These are phyloP conservation scores for Agroathelia rolfsii DNA, from an alignment of 1,284 basidiomycete species.

Conservation along the genomic window DNA sequence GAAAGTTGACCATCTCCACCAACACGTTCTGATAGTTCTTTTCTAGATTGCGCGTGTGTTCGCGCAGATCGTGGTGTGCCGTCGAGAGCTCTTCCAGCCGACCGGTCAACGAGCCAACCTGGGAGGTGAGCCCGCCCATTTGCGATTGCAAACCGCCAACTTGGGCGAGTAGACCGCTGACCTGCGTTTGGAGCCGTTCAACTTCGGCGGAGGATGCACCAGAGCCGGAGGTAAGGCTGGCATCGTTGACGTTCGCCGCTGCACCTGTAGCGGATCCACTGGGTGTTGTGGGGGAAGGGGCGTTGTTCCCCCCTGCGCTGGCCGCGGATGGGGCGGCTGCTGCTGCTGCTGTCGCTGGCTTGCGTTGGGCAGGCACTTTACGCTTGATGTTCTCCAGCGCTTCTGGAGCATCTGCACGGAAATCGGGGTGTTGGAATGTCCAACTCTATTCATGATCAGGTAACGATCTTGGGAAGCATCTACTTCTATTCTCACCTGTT, in stretches of 20 bases:
- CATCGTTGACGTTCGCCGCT: constrained; percentile 9
- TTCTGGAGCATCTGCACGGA: constrained; percentile 78
- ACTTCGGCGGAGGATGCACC: constrained; percentile 21
- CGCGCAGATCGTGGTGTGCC: constrained; percentile 50
- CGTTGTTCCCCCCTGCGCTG: constrained; percentile 19
- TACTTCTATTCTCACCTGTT: constrained; percentile 45
- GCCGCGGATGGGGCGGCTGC: constrained; percentile 15
- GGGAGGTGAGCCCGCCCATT: constrained; percentile 16
- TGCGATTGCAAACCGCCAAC: constrained; percentile 17
- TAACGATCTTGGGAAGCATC: constrained; percentile 5
- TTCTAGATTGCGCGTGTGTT: constrained; percentile 56
- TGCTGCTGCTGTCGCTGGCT: constrained; percentile 22
- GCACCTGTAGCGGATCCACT: constrained; percentile 11
- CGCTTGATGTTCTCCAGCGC: constrained; percentile 92
- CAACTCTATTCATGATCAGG: constrained; percentile 52
- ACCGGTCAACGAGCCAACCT: constrained; percentile 17
- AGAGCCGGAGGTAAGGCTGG: constrained; percentile 11
- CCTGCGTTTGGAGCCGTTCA: constrained; percentile 36
- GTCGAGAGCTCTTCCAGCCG: constrained; percentile 20
- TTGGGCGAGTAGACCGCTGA: constrained; percentile 18
- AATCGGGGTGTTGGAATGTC: constrained; percentile 95
- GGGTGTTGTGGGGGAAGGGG: constrained; percentile 22
- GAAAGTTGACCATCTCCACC: constrained; percentile 76
- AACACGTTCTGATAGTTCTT: constrained; percentile 71
- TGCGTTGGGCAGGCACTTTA: constrained; percentile 74